Base-by-base conservation (phyloP, 2,329 filamentous ascomycete species). In the Aspergillus costaricaensis region DNA sequence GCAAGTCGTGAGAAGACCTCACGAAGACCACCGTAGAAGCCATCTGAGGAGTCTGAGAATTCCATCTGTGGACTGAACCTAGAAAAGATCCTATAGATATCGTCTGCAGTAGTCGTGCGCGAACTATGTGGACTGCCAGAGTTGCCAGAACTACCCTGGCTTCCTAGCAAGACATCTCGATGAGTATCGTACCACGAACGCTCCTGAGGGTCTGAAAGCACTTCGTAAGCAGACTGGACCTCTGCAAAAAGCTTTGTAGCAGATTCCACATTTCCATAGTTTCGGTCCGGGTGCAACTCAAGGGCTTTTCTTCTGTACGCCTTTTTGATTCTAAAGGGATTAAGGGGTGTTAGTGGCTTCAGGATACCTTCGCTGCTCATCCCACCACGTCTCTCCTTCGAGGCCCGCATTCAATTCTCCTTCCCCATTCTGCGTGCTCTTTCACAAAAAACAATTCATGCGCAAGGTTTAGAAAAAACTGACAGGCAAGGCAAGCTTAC, bases 151-250 rank as follows among this genome's bases (percentile, higher is more conserved):
- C 67, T 70, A 48, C 76, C 85, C 59, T 85, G 83, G 41, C 88
- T 89, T 30, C 85, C 85, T 63, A 98, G 80, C 63, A 98, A 96
- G 54, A 90, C 88, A 67, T 92, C 88, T 62, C 92, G 89, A 73
- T 99, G 95, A 2, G 92, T 92, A 77, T 99, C 94, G 79, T 99
- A 99, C 95, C 95, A 99, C 32, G 93, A 90, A 68, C 95, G 87
- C 76, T 99, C 95, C 74, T 99, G 94, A 10, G 92, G 88, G 74
- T 99, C 95, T 1, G 93, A 96, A 1, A 99, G 85, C n/a, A 99
- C 87, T 75, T 98, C 92, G 74, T 99, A 96, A 50, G 95, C 95
- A 38, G 92, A 85, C 75, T 97, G 94, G 27, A 98, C 84, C 72
- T 97, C 92, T 53, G 95, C 92, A 74, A 99, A 99, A 55, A 88